Conservation (phyloP, 2,329 filamentous ascomycete genomes). For the Passalora sequoiae region DNA sequence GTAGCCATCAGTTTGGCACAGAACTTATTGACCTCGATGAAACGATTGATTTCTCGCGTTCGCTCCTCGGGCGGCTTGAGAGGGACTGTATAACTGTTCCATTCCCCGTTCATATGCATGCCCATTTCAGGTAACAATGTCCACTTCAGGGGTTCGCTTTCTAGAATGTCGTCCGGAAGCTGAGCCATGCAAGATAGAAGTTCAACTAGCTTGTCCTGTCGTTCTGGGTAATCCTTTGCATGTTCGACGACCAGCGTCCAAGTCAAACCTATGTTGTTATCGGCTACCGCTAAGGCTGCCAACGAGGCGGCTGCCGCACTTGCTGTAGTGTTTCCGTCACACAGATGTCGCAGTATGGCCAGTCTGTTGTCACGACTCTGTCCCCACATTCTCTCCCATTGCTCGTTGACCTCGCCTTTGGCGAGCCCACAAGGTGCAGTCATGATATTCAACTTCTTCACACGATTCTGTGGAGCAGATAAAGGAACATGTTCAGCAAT, state of each 20-base stretch:
- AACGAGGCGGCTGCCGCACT: not conserved
- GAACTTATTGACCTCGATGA: slow-evolving; percentile 2
- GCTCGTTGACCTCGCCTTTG: not conserved
- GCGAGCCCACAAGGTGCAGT: not conserved
- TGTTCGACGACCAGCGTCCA: not conserved
- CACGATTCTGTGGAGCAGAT: too few species aligned
- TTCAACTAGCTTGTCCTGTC: slow-evolving; percentile 1
- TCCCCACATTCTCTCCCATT: slow-evolving; percentile 1
- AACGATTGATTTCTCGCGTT: not conserved
- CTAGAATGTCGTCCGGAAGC: not conserved
- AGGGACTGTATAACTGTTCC: not conserved
- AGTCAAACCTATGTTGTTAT: not conserved
- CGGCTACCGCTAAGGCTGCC: not conserved
- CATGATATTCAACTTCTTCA: not conserved
- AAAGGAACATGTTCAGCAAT: too few species aligned
- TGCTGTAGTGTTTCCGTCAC: not conserved
- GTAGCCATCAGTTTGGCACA: slow-evolving; percentile 1
- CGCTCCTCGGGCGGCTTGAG: not conserved
- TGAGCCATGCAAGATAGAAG: not conserved
- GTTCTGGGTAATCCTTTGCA: not conserved
- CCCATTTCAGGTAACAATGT: not conserved
- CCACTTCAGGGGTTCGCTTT: not conserved
- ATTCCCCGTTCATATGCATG: not conserved
- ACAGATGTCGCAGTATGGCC: not conserved
- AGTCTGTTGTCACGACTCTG: not conserved